Conservation (phyloP, 228 moss, liverwort and hornwort genomes). For the Sphagnum fallax region DNA sequence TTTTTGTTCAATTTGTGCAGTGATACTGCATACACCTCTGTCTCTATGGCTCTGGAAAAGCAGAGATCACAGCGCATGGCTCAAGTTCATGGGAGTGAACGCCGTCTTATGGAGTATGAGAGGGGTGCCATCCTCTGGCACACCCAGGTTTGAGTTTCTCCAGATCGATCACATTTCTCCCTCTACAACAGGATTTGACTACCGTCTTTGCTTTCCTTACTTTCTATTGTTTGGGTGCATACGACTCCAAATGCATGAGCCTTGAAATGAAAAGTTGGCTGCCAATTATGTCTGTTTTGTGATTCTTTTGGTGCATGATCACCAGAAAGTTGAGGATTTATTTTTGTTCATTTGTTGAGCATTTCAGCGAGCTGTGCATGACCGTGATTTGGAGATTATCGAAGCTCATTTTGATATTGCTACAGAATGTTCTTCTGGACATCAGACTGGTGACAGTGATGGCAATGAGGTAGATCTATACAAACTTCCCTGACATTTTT, state of each 20-base stretch:
- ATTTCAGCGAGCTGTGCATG: constrained; percentile 78
- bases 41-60: constrained; percentile 71
- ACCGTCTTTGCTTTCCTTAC: no score
- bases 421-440: constrained; percentile 27
- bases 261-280: no score
- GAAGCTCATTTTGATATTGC: constrained; percentile 74
- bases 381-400: constrained; percentile 77
- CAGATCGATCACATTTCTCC: background rate
- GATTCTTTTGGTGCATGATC: no score
- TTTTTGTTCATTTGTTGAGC: background rate
- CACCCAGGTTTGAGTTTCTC: constrained; percentile 51
- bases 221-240: no score
- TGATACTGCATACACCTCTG: constrained; percentile 65
- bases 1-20: constrained; percentile 18
- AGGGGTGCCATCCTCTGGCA: constrained; percentile 91
- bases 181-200: no score
- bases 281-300: no score
- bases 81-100: constrained; percentile 55
- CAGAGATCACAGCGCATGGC: constrained; percentile 51
- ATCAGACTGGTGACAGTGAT: constrained; percentile 14
- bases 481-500: background rate
- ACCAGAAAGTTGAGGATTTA: no score
- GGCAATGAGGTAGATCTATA: constrained; percentile 20
- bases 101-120: constrained; percentile 75
- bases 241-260: no score